Evolutionary conservation across 2,329 filamentous ascomycete genomes (phyloP), one percentile per base, ranked within the genome.

Genomic region (Coniochaeta pulveracea): DNA sequence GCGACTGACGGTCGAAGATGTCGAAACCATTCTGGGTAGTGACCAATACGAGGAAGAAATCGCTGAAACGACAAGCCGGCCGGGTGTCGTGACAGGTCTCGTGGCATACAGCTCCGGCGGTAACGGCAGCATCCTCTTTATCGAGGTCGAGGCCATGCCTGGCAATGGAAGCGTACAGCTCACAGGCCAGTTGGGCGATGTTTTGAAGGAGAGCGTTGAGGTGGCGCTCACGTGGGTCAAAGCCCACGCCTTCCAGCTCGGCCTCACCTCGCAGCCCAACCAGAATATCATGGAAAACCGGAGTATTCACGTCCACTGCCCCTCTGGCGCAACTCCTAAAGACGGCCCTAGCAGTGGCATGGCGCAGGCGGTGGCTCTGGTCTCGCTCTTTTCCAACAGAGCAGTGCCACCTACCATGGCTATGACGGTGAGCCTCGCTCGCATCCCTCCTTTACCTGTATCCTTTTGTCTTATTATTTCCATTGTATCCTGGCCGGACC

Each of bases 211-310:
- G 58, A 89, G 80, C 41, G 91, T 96, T 26, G 89, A 96, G 56
- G 91, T 98, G 14, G 91, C 91, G 9, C 69, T 96, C 21, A 89
- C 81, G 11, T 98, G 91, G 91, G 91, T 98, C 33, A 95, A 95
- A 57, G 84, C 85, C 4, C 89, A 98, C 54, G 88, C 89, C 3
- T 95, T 81, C 49, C 85, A 93, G 50, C 69, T 98, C 10, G 86
- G 86, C 8, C 65, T 98, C 25, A 86, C 85, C 4, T 67, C 78
- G 36, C 78, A 86, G 41, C 80, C 82, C 7, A 76, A 76, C 35
- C 82, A 89, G 44, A 89, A 98, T 54, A 88, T 98, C 50, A 95
- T 96, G 86, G 89, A 91, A 63, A 80, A 82, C 47, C 79, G 91
- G 41, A 86, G 80, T 56, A 80, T 98, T 40, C 91, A 98, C 52